These are phyloP conservation scores for Silene coronaria DNA, from an alignment of 179 eudicot genomes.

Conservation along the genomic window DNA sequence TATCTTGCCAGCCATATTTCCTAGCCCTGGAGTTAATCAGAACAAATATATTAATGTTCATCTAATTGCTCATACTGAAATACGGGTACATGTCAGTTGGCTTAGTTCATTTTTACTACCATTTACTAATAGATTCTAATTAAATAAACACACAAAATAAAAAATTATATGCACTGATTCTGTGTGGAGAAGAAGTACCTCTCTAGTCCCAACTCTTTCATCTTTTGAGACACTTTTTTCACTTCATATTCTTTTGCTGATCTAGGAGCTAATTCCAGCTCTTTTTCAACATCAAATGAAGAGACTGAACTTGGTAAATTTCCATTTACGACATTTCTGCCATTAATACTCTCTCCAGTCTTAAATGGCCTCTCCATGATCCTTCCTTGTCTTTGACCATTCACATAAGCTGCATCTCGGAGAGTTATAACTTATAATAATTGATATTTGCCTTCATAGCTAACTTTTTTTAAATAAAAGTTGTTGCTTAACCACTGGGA, in stretches of 20 bases:
- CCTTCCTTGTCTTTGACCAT: conserved; percentile 92
- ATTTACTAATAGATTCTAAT: not conserved
- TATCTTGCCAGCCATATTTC: conserved; percentile 94
- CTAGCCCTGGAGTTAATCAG: conserved; percentile 49
- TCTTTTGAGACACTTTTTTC: conserved; percentile 42
- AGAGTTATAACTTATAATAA: not conserved
- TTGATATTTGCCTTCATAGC: not conserved
- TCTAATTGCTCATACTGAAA: not conserved
- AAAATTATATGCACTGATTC: not conserved
- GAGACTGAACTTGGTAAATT: conserved; percentile 32
- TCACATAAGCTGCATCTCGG: conserved; percentile 72
- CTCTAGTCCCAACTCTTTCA: conserved; percentile 72
- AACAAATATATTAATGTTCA: not conserved
- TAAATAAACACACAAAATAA: not conserved
- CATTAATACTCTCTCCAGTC: conserved; percentile 66
- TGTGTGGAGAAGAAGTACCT: conserved; percentile 33
- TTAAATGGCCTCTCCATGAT: conserved; percentile 80
- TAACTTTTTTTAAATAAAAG: not conserved
- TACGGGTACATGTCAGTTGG: not conserved
- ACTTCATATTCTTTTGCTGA: conserved; percentile 35
- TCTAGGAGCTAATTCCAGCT: conserved; percentile 57
- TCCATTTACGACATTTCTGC: conserved; percentile 40
- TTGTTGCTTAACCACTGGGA: not conserved
- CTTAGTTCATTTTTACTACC: not conserved
- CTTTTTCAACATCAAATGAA: conserved; percentile 56